Evolutionary conservation across 208 protist species (phyloP).

Genomic region (Leishmania turanica): DNA sequence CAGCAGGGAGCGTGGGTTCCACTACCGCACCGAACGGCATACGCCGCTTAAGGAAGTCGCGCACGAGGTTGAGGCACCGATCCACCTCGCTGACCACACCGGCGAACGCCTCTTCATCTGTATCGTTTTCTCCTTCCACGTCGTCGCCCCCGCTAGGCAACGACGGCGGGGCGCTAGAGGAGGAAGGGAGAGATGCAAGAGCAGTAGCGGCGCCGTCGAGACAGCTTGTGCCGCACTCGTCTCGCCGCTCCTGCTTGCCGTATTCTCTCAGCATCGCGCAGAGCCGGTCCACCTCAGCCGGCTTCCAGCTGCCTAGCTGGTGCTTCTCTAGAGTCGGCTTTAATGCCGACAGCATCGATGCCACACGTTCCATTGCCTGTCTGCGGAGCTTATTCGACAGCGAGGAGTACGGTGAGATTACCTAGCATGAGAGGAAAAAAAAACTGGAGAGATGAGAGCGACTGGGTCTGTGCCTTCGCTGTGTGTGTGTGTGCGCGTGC

Average conservation of each 20-base stretch:
- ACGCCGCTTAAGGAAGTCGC: conserved; percentile 44
- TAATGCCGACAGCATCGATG: conserved; percentile 15
- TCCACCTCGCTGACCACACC: conserved; percentile 50
- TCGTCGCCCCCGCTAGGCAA: conserved; percentile 4
- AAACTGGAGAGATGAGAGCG: too few relatives aligned
- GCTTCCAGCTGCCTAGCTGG: conserved; percentile 13
- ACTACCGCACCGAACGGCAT: conserved; percentile 45
- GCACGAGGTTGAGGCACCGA: conserved; percentile 45
- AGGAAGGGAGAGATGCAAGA: not conserved
- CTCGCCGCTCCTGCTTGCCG: not conserved
- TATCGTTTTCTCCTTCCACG: conserved; percentile 4
- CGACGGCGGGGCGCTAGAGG: not conserved
- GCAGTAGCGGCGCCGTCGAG: not conserved
- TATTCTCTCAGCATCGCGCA: conserved; percentile 28
- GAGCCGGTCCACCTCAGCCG: conserved; percentile 23
- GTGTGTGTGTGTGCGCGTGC: not conserved
- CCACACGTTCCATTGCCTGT: conserved; percentile 15
- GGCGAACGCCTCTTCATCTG: conserved; percentile 35
- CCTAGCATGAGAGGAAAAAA: not conserved
- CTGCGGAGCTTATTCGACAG: not conserved
- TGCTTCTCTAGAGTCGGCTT: conserved; percentile 23
- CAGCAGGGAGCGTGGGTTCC: conserved; percentile 40
- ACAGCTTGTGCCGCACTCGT: not conserved
- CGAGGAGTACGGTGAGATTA: not conserved
- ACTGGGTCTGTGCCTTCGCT: not conserved